Base-by-base conservation (phyloP, 495 filamentous ascomycete genomes). In the Xylaria nigripes region DNA sequence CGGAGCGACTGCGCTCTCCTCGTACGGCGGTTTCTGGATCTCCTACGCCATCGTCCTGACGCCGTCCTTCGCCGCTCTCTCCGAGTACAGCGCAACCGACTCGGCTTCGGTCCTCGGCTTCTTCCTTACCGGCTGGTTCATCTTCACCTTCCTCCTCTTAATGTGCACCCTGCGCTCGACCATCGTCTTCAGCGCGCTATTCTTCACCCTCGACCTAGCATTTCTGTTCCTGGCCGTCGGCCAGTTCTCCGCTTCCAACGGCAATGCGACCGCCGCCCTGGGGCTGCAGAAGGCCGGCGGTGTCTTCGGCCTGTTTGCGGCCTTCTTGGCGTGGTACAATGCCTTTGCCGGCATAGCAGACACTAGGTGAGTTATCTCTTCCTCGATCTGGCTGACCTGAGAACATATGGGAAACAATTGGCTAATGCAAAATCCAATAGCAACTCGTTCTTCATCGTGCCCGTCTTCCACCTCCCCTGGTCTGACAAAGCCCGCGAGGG, bases 1-100 rank as follows among this genome's bases (percentile, higher is more conserved):
- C 57, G 93, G 90, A 84, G 93, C 91, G 51, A 97, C 91, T 48
- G 93, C 93, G 48, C 81, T 98, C 58, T 93, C 90, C 9, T 97
- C 93, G 6, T 98, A 92, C 70, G 93, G 93, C 60, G 93, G 92
- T 60, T 98, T 98, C 83, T 98, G 93, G 93, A 76, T 98, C 62
- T 79, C 89, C 24, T 91, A 87, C 66, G 93, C 80, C 61, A 89
- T 97, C 73, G 79, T 95, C 63, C 72, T 95, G 61, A 96, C 92
- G 24, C 88, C 90, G 1, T 86, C 85, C 25, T 86, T 87, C 61
- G 65, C 78, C 16, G 86, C 90, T 41, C 54, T 75, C 2, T 67
- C 63, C 13, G 61, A 64, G 0, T 85, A 84, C 60, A 51, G 61
- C n/a, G 48, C 58, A 1, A 59, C 52, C 10, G 67, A 73, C 41